A percentile compares a stretch with the other conserved stretches of the same genome.
These are phyloP conservation scores for Cryptosporidium parvum DNA, from an alignment of 169 alveolate species.

Conservation along the genomic window DNA sequence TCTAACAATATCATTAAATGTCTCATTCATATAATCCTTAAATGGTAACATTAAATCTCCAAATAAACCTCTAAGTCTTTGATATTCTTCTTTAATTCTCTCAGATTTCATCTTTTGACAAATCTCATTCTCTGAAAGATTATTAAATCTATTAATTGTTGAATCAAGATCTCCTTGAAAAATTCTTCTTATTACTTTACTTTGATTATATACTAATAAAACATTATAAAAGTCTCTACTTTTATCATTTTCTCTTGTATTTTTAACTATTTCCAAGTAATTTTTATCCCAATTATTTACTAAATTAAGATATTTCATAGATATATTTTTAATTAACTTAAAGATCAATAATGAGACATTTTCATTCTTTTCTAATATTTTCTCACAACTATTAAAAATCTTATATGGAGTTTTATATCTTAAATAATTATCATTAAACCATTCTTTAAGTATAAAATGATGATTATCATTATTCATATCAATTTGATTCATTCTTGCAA, in stretches of 20 bases:
- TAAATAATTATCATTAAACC: constrained; percentile 8
- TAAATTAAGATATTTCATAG: not conserved
- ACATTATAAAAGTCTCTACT: constrained; percentile 15
- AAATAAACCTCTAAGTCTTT: not conserved
- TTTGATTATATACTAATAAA: constrained; percentile 21
- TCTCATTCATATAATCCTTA: constrained; percentile 6
- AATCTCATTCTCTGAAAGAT: not conserved
- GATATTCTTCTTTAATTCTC: not conserved
- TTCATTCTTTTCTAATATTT: not conserved
- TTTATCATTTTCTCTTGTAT: not conserved
- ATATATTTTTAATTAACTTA: not conserved
- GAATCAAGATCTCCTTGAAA: constrained; percentile 11
- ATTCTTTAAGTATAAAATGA: not conserved
- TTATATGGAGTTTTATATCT: constrained; percentile 7
- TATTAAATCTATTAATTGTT: not conserved
- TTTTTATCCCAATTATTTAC: not conserved
- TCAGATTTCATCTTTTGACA: not conserved
- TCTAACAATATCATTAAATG: constrained; percentile 4
- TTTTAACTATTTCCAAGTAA: not conserved
- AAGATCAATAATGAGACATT: not conserved
- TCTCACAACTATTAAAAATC: constrained; percentile 2
- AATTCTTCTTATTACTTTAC: not conserved
- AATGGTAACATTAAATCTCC: constrained; percentile 5
- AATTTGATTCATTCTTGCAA: not conserved
- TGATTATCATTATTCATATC: not conserved